A percentile compares a stretch with the other conserved stretches of the same genome.
phyloP scores from a whole-genome alignment of 2,329 filamentous ascomycete genomes.

The Aureobasidium sp. region DNA sequence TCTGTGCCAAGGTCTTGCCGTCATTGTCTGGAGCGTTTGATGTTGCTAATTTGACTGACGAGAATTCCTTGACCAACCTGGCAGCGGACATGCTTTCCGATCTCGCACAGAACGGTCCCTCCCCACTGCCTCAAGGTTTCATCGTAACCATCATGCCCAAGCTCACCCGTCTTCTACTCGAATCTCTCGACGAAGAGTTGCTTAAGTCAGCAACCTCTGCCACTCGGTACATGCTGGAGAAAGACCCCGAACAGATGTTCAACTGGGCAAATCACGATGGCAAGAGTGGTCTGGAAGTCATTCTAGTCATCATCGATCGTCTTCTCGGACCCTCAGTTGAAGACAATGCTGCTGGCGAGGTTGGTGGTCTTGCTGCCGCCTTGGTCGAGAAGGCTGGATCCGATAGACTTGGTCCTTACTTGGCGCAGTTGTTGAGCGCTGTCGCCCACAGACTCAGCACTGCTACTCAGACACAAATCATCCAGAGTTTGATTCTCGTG shows the following conservation, averaged over 20 bases:
- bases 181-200: slow-evolving; percentile 77
- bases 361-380: slow-evolving; percentile 87
- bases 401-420: slow-evolving; percentile 79
- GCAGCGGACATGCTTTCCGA: slow-evolving; percentile 77
- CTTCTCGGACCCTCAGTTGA: slow-evolving; percentile 76
- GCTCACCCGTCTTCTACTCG: slow-evolving; percentile 70
- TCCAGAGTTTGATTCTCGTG: slow-evolving; percentile 90
- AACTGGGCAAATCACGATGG: slow-evolving; percentile 72
- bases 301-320: slow-evolving; percentile 84
- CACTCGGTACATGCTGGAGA: slow-evolving; percentile 79
- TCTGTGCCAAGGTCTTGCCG: slow-evolving; percentile 81
- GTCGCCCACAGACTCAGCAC: slow-evolving; percentile 78
- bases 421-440: slow-evolving; percentile 78
- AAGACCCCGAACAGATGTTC: slow-evolving; percentile 85
- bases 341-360: slow-evolving; percentile 90
- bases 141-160: slow-evolving; percentile 81
- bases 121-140: slow-evolving; percentile 80
- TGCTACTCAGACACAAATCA: slow-evolving; percentile 78
- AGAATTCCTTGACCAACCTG: slow-evolving; percentile 75
- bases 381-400: slow-evolving; percentile 92
- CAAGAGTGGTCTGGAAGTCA: slow-evolving; percentile 78
- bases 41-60: slow-evolving; percentile 73
- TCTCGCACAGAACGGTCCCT: slow-evolving; percentile 70
- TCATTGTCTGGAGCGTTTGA: slow-evolving; percentile 84
- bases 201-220: slow-evolving; percentile 78